A percentile compares a stretch with the other conserved stretches of the same genome.
Evolutionary conservation across 2,329 filamentous ascomycete genomes (phyloP).

Genomic region (Sporothrix euskadiensis): DNA sequence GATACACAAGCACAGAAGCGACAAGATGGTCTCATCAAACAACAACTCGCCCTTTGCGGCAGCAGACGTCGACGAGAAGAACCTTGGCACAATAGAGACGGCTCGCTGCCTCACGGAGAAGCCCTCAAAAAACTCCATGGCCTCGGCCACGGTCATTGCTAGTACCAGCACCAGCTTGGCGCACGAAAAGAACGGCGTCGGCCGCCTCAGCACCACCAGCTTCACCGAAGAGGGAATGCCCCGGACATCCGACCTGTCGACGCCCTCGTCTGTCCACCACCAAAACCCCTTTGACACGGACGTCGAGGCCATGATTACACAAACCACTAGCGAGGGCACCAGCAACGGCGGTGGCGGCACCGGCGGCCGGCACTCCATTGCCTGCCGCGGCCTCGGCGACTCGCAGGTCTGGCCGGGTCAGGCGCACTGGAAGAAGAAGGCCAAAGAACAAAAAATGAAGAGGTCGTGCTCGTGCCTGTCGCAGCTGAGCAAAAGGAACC

Average conservation of each 20-base stretch:
- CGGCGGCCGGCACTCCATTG: slow-evolving; percentile 34
- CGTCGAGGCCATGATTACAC: slow-evolving; percentile 54
- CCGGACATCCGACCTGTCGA: slow-evolving; percentile 44
- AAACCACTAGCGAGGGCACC: slow-evolving; percentile 38
- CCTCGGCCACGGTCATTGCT: slow-evolving; percentile 34
- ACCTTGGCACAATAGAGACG: slow-evolving; percentile 19
- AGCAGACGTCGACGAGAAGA: slow-evolving; percentile 19
- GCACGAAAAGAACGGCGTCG: background rate
- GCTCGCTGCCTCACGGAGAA: slow-evolving; percentile 32
- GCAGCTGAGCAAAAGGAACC: slow-evolving; percentile 54
- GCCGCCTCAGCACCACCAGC: slow-evolving; percentile 28
- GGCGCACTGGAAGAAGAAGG: slow-evolving; percentile 61
- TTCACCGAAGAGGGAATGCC: slow-evolving; percentile 9
- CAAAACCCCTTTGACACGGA: slow-evolving; percentile 60
- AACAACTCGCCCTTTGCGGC: slow-evolving; percentile 16
- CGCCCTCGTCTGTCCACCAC: slow-evolving; percentile 46
- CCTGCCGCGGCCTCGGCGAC: slow-evolving; percentile 45
- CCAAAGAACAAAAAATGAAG: slow-evolving; percentile 56
- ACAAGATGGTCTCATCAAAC: slow-evolving; percentile 20
- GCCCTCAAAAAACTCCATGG: slow-evolving; percentile 35
- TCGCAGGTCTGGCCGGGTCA: slow-evolving; percentile 62
- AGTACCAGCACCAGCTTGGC: slow-evolving; percentile 31
- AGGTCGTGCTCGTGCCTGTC: slow-evolving; percentile 56
- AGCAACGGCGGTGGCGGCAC: slow-evolving; percentile 34
- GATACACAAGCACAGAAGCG: background rate